These are phyloP conservation scores for Helianthus tuberosus DNA, from an alignment of 129 eudicot genomes.

Conservation along the genomic window DNA sequence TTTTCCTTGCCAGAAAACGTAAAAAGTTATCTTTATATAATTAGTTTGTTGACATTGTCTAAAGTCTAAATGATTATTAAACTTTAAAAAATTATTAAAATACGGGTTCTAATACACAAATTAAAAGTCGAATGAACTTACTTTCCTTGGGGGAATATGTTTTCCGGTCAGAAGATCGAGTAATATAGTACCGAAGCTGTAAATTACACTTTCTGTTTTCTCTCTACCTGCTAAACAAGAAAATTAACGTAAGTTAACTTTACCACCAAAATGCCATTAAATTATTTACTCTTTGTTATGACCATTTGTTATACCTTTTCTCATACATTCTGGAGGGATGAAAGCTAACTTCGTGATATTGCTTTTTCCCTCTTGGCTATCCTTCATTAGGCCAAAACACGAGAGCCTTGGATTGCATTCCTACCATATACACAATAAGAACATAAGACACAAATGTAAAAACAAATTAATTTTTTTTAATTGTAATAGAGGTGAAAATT, in stretches of 20 bases:
- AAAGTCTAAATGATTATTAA: too few species aligned
- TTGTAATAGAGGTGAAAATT: neutral
- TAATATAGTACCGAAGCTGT: constrained; percentile 90
- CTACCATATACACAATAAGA: constrained; percentile 40
- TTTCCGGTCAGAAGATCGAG: constrained; percentile 95
- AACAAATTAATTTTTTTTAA: too few species aligned
- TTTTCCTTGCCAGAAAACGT: too few species aligned
- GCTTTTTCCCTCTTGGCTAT: constrained; percentile 96
- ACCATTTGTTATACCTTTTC: constrained; percentile 61
- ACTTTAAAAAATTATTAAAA: too few species aligned
- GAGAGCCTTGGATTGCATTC: constrained; percentile 92
- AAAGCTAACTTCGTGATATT: constrained; percentile 91
- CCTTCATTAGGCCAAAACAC: constrained; percentile 95
- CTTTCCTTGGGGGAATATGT: constrained; percentile 96
- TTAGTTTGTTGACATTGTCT: too few species aligned
- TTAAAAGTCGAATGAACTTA: constrained; percentile 23
- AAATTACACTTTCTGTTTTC: constrained; percentile 85
- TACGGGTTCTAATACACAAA: neutral
- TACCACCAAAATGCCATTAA: neutral
- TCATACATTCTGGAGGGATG: constrained; percentile 92
- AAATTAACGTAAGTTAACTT: constrained; percentile 5
- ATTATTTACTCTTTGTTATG: neutral
- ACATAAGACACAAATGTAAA: neutral
- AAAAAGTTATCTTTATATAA: too few species aligned
- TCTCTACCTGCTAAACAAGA: constrained; percentile 71